Conservation (phyloP, 2,329 filamentous ascomycete species). For the Talaromyces marneffei region DNA sequence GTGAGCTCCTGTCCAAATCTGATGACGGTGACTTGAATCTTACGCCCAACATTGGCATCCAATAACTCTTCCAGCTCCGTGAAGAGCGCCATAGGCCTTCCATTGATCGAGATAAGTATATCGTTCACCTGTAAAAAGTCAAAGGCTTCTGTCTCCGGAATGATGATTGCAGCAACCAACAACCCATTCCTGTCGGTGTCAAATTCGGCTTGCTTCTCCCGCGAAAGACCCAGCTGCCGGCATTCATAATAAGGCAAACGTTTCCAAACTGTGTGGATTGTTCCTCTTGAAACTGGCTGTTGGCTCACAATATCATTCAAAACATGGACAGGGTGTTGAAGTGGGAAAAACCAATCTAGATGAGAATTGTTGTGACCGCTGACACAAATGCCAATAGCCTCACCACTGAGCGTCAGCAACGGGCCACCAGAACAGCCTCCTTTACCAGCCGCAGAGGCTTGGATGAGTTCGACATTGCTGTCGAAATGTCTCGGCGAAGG, state of each 20-base stretch:
- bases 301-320: neutral
- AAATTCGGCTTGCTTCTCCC: conserved; percentile 1
- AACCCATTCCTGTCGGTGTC: conserved; percentile 9
- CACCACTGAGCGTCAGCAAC: conserved; percentile 2
- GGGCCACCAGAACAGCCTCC: conserved; percentile 10
- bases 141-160: conserved; percentile 8
- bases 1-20: conserved; percentile 3
- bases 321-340: conserved; percentile 5
- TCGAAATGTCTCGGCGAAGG: conserved; percentile 1
- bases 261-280: conserved; percentile 11
- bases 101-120: conserved; percentile 9
- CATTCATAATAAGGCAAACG: conserved; percentile 6
- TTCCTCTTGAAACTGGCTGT: conserved; percentile 3
- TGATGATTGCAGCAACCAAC: conserved; percentile 3
- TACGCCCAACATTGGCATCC: neutral
- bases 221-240: conserved; percentile 7
- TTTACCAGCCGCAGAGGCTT: conserved; percentile 11
- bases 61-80: conserved; percentile 4
- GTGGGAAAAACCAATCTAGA: conserved; percentile 12
- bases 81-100: neutral
- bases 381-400: conserved; percentile 12
- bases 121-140: conserved; percentile 5
- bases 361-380: conserved; percentile 10
- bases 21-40: conserved; percentile 2
- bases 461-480: conserved; percentile 11